Conservation (phyloP, 2,329 filamentous ascomycete genomes). For the Botrytis aclada region DNA sequence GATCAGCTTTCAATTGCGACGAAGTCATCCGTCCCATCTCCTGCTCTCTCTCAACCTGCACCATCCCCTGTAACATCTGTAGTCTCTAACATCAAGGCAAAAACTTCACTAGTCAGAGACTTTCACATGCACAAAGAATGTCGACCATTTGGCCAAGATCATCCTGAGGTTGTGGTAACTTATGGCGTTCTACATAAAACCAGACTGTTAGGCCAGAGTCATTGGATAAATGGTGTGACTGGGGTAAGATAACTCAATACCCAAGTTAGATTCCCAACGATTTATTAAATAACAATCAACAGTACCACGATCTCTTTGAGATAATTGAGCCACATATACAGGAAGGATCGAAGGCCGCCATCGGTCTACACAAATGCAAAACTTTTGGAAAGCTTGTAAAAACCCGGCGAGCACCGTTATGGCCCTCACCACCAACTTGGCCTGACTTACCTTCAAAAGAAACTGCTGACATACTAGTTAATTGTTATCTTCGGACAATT, state of each 20-base stretch:
- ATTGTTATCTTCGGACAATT: slow-evolving; percentile 47
- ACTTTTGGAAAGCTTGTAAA: slow-evolving; percentile 52
- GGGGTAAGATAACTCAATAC: slow-evolving; percentile 39
- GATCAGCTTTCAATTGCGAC: not conserved
- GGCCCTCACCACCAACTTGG: slow-evolving; percentile 44
- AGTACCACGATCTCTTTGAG: not conserved
- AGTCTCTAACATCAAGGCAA: not conserved
- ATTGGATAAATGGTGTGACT: slow-evolving; percentile 52
- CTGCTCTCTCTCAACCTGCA: not conserved
- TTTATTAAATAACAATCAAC: not conserved
- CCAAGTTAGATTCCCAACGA: not conserved
- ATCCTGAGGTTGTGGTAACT: slow-evolving; percentile 38
- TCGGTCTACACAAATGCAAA: slow-evolving; percentile 51
- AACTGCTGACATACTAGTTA: slow-evolving; percentile 47
- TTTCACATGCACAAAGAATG: not conserved
- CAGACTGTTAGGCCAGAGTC: slow-evolving; percentile 54
- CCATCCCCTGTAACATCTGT: not conserved
- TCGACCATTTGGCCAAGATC: slow-evolving; percentile 36
- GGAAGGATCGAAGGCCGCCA: slow-evolving; percentile 41
- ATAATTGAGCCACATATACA: slow-evolving; percentile 43
- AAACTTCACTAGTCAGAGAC: not conserved
- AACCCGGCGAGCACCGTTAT: slow-evolving; percentile 45
- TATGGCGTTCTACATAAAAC: slow-evolving; percentile 53
- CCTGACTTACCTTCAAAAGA: slow-evolving; percentile 47
- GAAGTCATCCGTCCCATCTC: not conserved